A percentile compares a stretch with the other conserved stretches of the same genome.
Evolutionary conservation across 1,284 basidiomycete species (phyloP).

Genomic region (Cutaneotrichosporon arboriforme): DNA sequence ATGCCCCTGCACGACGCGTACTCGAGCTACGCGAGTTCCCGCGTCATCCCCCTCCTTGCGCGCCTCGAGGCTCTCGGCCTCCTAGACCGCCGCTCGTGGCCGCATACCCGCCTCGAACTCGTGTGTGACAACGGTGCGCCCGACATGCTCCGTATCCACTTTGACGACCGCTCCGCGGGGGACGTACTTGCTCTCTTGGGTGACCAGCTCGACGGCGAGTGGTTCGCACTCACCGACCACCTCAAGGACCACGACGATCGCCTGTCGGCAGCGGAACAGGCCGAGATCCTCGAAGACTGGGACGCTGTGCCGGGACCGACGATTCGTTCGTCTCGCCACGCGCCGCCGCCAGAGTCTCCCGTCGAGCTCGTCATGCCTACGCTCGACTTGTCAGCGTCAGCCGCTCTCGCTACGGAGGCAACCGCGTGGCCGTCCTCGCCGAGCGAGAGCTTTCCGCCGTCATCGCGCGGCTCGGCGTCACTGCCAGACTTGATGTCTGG

Average conservation of each 20-base stretch:
- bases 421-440: background rate
- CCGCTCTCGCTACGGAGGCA: background rate
- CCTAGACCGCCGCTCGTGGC: slow-evolving; percentile 8
- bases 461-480: too few species aligned
- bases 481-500: background rate
- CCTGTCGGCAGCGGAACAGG: slow-evolving; percentile 17
- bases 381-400: slow-evolving; percentile 22
- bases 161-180: slow-evolving; percentile 23
- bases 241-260: background rate
- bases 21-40: slow-evolving; percentile 21
- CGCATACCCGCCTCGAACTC: slow-evolving; percentile 4
- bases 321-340: background rate
- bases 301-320: background rate
- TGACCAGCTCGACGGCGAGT: slow-evolving; percentile 23
- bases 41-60: slow-evolving; percentile 33
- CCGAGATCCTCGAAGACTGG: slow-evolving; percentile 24
- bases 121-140: slow-evolving; percentile 22
- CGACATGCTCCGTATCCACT: slow-evolving; percentile 32
- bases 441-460: background rate
- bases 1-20: slow-evolving; percentile 33
- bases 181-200: slow-evolving; percentile 32
- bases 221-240: slow-evolving; percentile 24
- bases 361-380: slow-evolving; percentile 30
- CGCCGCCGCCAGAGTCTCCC: background rate
- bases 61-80: slow-evolving; percentile 35